Evolutionary conservation across 306 rosid species (phyloP).

Genomic region (Styphnolobium japonicum): DNA sequence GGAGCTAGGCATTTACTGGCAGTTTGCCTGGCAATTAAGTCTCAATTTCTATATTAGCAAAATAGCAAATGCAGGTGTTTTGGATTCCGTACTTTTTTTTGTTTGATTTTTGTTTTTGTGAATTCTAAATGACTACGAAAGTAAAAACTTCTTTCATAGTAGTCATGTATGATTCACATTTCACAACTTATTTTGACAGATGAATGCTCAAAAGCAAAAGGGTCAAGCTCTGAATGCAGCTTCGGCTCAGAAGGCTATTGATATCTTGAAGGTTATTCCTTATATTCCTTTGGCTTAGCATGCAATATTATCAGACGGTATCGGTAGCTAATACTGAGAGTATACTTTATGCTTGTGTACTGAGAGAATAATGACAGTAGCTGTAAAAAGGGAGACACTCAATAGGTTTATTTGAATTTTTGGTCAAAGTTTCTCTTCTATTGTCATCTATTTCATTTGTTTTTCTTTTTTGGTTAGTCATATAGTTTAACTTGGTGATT

Average conservation of each 20-base stretch:
- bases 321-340: neutral
- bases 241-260: slow-evolving; percentile 87
- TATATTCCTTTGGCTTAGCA: slow-evolving; percentile 3
- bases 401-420: neutral
- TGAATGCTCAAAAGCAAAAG: slow-evolving; percentile 94
- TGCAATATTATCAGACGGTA: neutral
- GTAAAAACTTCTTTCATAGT: neutral
- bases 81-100: neutral
- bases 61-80: neutral
- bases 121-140: neutral
- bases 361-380: neutral
- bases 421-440: neutral
- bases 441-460: neutral
- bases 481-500: neutral
- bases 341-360: neutral
- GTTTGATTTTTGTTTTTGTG: neutral
- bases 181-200: slow-evolving; percentile 38
- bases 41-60: neutral
- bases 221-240: slow-evolving; percentile 87
- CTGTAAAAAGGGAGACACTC: neutral
- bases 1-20: neutral
- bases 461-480: neutral
- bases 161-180: slow-evolving; percentile 3
- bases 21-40: neutral
- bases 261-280: slow-evolving; percentile 73